Conservation (phyloP, 2,329 filamentous ascomycete species). For the Hymenoscyphus salicellus region DNA sequence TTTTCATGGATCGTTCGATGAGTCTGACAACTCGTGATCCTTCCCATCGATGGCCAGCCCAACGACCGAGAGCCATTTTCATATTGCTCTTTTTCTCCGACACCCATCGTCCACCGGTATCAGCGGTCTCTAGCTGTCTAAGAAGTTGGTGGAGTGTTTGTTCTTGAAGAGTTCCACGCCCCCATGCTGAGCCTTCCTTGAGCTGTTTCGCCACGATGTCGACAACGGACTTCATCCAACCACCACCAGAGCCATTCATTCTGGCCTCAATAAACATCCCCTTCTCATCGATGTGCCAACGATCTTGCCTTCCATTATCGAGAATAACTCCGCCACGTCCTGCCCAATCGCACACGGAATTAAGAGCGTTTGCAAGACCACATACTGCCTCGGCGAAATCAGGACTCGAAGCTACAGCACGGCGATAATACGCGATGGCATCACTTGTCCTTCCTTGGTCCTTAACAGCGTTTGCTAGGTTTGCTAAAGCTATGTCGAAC, state of each 20-base stretch:
- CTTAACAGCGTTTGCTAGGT: constrained; percentile 95
- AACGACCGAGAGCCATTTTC: constrained; percentile 44
- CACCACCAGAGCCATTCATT: constrained; percentile 58
- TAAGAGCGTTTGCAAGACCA: constrained; percentile 88
- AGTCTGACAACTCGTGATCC: constrained; percentile 80
- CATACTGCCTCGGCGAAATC: constrained; percentile 97
- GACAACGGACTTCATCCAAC: constrained; percentile 86
- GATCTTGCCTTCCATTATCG: constrained; percentile 70
- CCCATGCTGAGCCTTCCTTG: constrained; percentile 82
- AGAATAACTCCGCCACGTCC: constrained; percentile 82
- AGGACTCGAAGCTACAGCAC: constrained; percentile 86
- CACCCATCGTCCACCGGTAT: constrained; percentile 36
- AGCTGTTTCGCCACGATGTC: constrained; percentile 89
- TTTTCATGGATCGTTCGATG: constrained; percentile 77
- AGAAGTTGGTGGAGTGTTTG: constrained; percentile 46
- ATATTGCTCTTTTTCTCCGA: constrained; percentile 37
- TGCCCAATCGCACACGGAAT: constrained; percentile 94
- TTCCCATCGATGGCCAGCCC: constrained; percentile 80
- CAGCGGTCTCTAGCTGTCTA: constrained; percentile 34
- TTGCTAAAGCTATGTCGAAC: constrained; percentile 95
- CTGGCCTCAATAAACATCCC: constrained; percentile 78
- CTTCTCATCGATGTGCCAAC: constrained; percentile 87
- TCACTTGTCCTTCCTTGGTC: constrained; percentile 90
- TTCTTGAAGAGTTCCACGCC: constrained; percentile 64
- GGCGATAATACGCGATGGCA: constrained; percentile 86